Evolutionary conservation across 2,329 filamentous ascomycete species (phyloP).

Genomic region (Volutella citrinella): DNA sequence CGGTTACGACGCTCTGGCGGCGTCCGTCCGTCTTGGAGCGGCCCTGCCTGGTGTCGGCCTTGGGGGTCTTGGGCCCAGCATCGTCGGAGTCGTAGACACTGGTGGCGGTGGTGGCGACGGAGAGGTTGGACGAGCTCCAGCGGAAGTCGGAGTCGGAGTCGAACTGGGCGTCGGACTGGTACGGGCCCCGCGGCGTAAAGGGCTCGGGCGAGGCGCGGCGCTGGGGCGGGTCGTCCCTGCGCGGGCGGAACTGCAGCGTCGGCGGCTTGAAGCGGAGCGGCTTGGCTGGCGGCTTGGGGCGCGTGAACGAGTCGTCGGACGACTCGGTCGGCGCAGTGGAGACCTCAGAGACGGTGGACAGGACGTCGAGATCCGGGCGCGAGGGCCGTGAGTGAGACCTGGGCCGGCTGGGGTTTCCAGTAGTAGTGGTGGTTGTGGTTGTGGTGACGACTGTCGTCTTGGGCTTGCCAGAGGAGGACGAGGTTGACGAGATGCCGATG

Average conservation of each 20-base stretch:
- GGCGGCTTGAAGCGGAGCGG: constrained; percentile 23
- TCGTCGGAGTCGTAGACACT: constrained; percentile 24
- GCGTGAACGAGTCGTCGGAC: constrained; percentile 5
- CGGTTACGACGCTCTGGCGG: constrained; percentile 9
- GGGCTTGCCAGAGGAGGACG: constrained; percentile 11
- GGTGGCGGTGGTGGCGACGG: constrained; percentile 20
- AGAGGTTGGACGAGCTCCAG: constrained; percentile 21
- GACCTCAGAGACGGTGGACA: constrained; percentile 25
- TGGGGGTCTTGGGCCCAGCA: constrained; percentile 6
- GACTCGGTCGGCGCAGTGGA: constrained; percentile 12
- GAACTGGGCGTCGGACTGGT: constrained; percentile 21
- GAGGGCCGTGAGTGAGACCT: constrained; percentile 20
- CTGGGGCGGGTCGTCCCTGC: constrained; percentile 11
- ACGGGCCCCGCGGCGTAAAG: constrained; percentile 14
- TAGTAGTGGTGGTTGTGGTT: constrained; percentile 7
- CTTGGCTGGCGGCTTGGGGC: constrained; percentile 8
- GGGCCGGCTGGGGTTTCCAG: too few relatives aligned
- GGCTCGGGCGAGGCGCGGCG: constrained; percentile 17
- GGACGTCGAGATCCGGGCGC: constrained; percentile 15
- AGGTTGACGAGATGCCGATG: too few relatives aligned
- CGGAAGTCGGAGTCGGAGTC: constrained; percentile 22
- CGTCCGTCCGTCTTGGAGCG: constrained; percentile 18
- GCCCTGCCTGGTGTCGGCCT: constrained; percentile 18
- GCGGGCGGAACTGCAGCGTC: constrained; percentile 21
- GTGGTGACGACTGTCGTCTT: too few relatives aligned